Percentiles rank a stretch among this genome's conserved stretches.
phyloP scores from a whole-genome alignment of 805 yeast species.

The Candida koratica region DNA sequence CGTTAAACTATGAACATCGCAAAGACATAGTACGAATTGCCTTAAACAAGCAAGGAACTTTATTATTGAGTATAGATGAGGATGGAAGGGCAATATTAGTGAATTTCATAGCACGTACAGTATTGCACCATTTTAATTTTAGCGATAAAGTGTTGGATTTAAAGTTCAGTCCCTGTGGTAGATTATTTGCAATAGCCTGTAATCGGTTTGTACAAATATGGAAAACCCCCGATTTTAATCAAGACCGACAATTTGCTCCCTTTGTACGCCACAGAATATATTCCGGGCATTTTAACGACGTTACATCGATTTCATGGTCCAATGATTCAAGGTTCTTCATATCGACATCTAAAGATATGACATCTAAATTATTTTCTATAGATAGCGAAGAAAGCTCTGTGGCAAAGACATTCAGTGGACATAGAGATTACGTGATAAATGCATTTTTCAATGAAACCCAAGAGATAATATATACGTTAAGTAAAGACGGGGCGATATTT shows the following conservation, averaged over 20 bases:
- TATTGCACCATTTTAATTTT: conserved; percentile 90
- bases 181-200: conserved; percentile 77
- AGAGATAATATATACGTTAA: conserved; percentile 84
- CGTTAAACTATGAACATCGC: conserved; percentile 90
- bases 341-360: conserved; percentile 84
- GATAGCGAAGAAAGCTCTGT: conserved; percentile 63
- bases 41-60: conserved; percentile 74
- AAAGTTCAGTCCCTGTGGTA: conserved; percentile 86
- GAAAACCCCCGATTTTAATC: conserved; percentile 79
- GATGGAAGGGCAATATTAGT: conserved; percentile 93
- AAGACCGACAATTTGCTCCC: conserved; percentile 93
- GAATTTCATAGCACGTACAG: conserved; percentile 77
- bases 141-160: conserved; percentile 71
- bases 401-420: conserved; percentile 86
- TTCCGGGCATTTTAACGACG: conserved; percentile 88
- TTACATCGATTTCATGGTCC: conserved; percentile 81
- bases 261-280: conserved; percentile 85
- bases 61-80: conserved; percentile 77
- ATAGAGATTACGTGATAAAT: conserved; percentile 78
- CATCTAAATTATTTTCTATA: conserved; percentile 80
- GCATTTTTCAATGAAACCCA: conserved; percentile 88
- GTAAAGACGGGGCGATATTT: conserved; percentile 92
- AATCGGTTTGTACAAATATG: conserved; percentile 86
- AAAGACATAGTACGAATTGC: conserved; percentile 78
- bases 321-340: conserved; percentile 83